phyloP scores from a whole-genome alignment of 257 asterid genomes.

The Solanum chaucha region DNA sequence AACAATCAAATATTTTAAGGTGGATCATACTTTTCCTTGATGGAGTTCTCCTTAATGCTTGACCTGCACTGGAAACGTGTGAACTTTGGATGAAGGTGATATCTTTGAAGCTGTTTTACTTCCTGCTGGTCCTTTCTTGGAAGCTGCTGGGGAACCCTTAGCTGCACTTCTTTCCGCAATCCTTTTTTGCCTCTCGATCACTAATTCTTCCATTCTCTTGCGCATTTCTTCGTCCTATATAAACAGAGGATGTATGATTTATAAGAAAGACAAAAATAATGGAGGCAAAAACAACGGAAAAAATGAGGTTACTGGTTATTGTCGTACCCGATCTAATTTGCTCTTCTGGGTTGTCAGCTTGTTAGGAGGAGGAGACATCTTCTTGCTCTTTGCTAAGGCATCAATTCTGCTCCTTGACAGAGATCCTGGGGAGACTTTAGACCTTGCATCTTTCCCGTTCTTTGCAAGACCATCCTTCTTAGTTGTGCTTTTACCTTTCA shows the following conservation, averaged over 20 bases:
- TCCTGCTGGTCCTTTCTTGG: conserved; percentile 41
- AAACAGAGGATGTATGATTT: background rate
- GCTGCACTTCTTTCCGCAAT: conserved; percentile 76
- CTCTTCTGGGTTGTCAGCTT: conserved; percentile 40
- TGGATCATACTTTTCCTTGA: background rate
- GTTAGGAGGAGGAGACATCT: conserved; percentile 36
- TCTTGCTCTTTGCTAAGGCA: conserved; percentile 34
- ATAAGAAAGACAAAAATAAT: background rate
- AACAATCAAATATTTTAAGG: background rate
- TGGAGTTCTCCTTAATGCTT: background rate
- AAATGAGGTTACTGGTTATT: background rate
- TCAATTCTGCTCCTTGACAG: conserved; percentile 28
- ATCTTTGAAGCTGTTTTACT: conserved; percentile 37
- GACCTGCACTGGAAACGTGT: background rate
- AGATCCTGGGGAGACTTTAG: conserved; percentile 25
- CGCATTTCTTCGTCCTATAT: conserved; percentile 72
- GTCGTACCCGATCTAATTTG: conserved; percentile 57
- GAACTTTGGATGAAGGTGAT: background rate
- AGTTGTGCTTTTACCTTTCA: conserved; percentile 27
- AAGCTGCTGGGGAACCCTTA: conserved; percentile 17
- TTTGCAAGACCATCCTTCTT: conserved; percentile 32
- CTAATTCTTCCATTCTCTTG: conserved; percentile 53
- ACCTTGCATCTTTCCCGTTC: conserved; percentile 13
- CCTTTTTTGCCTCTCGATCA: conserved; percentile 56
- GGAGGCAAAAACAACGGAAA: background rate